Conservation (phyloP, 225 moss, liverwort and hornwort genomes). For the Asterella californica region DNA sequence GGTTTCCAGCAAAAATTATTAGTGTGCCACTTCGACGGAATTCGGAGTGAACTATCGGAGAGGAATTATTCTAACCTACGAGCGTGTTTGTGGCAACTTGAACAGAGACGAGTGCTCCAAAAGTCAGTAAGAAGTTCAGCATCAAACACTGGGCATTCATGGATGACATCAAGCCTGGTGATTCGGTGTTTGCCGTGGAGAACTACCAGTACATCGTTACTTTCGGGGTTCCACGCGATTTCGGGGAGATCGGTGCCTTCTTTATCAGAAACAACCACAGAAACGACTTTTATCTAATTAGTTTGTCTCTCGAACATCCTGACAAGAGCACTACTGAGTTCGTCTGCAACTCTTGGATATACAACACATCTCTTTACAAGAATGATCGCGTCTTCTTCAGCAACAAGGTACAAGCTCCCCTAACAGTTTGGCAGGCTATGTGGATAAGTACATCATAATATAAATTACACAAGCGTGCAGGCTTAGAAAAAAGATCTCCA, state of each 20-base stretch:
- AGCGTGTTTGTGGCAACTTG: not conserved
- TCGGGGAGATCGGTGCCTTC: slow-evolving; percentile 55
- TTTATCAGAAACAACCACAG: slow-evolving; percentile 48
- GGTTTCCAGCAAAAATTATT: no score
- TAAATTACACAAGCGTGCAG: no score
- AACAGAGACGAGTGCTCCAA: slow-evolving; percentile 2
- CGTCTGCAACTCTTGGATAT: slow-evolving; percentile 57
- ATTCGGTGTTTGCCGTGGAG: slow-evolving; percentile 35
- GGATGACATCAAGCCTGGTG: slow-evolving; percentile 23
- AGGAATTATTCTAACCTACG: not conserved
- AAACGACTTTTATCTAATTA: slow-evolving; percentile 54
- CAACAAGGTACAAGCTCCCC: slow-evolving; percentile 46
- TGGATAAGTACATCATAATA: no score
- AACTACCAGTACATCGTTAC: slow-evolving; percentile 35
- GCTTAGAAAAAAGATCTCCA: no score
- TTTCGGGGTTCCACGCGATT: slow-evolving; percentile 37
- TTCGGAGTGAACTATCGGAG: no score
- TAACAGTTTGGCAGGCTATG: no score
- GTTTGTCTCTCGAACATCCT: slow-evolving; percentile 35
- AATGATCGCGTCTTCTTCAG: slow-evolving; percentile 56
- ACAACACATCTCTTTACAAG: slow-evolving; percentile 38
- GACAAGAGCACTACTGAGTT: slow-evolving; percentile 33
- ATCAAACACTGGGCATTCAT: slow-evolving; percentile 6
- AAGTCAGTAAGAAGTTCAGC: not conserved
- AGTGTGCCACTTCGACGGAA: no score